Conservation (phyloP, 495 filamentous ascomycete genomes). For the Beverwykella pulmonaria region DNA sequence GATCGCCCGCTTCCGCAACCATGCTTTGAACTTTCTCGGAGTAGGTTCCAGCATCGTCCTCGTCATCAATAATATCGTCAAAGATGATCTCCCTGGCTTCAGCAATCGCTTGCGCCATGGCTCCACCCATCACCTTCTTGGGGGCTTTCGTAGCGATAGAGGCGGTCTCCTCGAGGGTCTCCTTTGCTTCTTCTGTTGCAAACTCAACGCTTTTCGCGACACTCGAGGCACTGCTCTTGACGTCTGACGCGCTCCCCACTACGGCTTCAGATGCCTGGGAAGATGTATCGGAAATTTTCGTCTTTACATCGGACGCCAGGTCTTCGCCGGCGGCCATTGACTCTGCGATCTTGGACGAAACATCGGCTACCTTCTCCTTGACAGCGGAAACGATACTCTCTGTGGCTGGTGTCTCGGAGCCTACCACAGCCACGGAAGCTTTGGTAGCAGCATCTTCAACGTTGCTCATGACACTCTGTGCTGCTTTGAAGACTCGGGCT, state of each 20-base stretch:
- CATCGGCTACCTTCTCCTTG: constrained; percentile 35
- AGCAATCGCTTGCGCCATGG: constrained; percentile 58
- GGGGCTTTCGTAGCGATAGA: constrained; percentile 28
- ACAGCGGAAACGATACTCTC: constrained; percentile 47
- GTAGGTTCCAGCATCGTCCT: constrained; percentile 50
- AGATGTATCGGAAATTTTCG: constrained; percentile 17
- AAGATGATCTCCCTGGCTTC: constrained; percentile 55
- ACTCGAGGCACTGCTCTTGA: constrained; percentile 30
- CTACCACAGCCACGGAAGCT: constrained; percentile 40
- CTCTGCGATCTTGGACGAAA: constrained; percentile 45
- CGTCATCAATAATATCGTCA: constrained; percentile 58
- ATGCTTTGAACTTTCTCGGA: constrained; percentile 56
- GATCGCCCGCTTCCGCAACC: constrained; percentile 54
- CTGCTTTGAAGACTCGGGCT: constrained; percentile 48
- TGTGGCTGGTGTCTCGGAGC: constrained; percentile 40
- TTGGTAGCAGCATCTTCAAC: constrained; percentile 44
- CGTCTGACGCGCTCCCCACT: constrained; percentile 24
- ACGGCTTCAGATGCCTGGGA: constrained; percentile 31
- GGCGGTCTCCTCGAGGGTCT: background rate
- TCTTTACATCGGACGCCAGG: too few species aligned
- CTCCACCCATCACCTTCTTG: constrained; percentile 54
- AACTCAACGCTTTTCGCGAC: constrained; percentile 33
- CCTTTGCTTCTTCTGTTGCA: background rate
- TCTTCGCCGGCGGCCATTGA: constrained; percentile 39
- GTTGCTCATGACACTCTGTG: constrained; percentile 52